Evolutionary conservation across 192 early-diverging fungal genomes (phyloP), one percentile per base, ranked within the genome.

Genomic region (Blastocladiella britannica): DNA sequence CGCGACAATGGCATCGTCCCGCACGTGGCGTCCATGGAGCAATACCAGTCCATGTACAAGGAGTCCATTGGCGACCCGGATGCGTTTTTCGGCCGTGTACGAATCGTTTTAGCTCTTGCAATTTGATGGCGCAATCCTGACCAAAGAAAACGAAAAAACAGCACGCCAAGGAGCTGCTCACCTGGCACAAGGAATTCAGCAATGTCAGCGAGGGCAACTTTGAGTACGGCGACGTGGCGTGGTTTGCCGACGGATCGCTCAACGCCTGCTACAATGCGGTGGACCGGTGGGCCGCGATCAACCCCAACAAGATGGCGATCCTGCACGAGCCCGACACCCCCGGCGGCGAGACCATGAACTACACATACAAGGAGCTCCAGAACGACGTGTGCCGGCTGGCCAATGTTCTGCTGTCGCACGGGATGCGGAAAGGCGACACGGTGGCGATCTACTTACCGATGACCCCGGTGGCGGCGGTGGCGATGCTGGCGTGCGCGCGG

Each of bases 391-490:
- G 74, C 67, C 74, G 81, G 31, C 63, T 95, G 51, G 89, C 91
- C 58, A 91, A 91, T 62, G 83, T 85, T 2, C 70, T 97, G 27
- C 81, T 75, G 62, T 78, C 82, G 60, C 79, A 81, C 51, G 87
- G 89, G 23, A 73, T 94, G 53, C 72, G 76, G 53, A 94, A 93
- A 74, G 93, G 93, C 53, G 89, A 97, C 67, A 85, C 79, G 7
- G 90, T 97, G 28, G 85, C 85, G 47, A 92, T 97, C 66, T 97
- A 97, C 70, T 88, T 97, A 87, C 93, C 91, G 53, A 93, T 93
- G 88, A 79, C 90, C 29, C 93, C 93, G 56, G 91, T 93, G 71
- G 91, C 93, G 25, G 81, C 81, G 0, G 75, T 87, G 47, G 80
- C 93, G 18, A 88, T 97, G 82, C 76, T 97, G 28, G 93, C 93